These are phyloP conservation scores for Fallopia convolvulus DNA, from an alignment of 148 eudicot species.

Conservation along the genomic window DNA sequence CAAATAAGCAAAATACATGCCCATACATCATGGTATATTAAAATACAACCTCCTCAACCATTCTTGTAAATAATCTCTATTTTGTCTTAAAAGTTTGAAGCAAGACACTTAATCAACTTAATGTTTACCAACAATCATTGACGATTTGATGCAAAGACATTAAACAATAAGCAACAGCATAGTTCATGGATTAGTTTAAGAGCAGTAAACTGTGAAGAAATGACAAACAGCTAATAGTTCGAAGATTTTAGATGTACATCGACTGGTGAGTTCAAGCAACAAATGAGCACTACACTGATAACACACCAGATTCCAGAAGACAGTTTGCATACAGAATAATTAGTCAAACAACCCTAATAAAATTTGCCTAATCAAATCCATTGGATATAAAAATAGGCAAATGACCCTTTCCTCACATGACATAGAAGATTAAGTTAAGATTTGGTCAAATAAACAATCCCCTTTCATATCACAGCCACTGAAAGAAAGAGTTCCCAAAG, in stretches of 20 bases:
- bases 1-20: background rate
- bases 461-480: background rate
- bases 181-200: background rate
- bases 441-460: conserved; percentile 7
- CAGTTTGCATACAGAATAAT: background rate
- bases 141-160: background rate
- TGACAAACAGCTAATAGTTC: background rate
- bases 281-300: background rate
- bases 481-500: background rate
- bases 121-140: background rate
- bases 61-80: background rate
- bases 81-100: background rate
- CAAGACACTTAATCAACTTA: background rate
- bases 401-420: background rate
- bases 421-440: background rate
- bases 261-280: background rate
- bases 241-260: background rate
- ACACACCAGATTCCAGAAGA: background rate
- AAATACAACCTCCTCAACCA: background rate
- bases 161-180: background rate
- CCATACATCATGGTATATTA: background rate
- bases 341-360: background rate
- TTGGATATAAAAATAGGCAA: background rate
- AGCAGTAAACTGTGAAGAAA: background rate
- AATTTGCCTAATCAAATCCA: background rate